Base-by-base conservation (phyloP, 805 yeast species). In the Saturnispora gosingensis region DNA sequence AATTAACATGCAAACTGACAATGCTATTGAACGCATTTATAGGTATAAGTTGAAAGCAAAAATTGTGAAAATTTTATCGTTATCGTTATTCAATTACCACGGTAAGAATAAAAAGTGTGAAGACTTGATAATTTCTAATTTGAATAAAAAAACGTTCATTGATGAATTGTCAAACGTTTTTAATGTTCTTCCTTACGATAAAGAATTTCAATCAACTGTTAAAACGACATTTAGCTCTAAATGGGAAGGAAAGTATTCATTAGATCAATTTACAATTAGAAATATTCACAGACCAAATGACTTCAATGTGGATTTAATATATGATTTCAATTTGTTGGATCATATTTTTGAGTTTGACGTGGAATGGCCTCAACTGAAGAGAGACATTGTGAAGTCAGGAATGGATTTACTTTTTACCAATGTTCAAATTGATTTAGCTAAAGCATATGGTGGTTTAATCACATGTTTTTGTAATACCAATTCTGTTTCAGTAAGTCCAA, bases 361-460 rank as follows among this genome's bases (percentile, higher is more conserved):
- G 1, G 64, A 63, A 13, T 81, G 86, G 85, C 49, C 53, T 1
- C 73, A 74, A 1, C 66, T 77, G 35, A 72, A 81, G 52, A 68
- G 71, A 3, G 77, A 75, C 39, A 73, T 88, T 5, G 65, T 76
- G 2, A 71, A 74, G 1, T 80, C 85, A 1, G 82, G 89, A 54
- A 65, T 81, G 43, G 82, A 83, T 58, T 61, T 81, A 46, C 88
- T 88, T 55, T 75, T 73, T 58, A 74, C 80, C 7, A 74, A 81
- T 40, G 75, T 90, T 1, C 95, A 88, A 59, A 71, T 82, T 15
- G 71, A 78, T 4, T 77, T 85, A 20, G 84, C 88, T 3, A 83
- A 83, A 58, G 77, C 95, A 0, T 81, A 87, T 76, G 89, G 91
- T 47, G 88, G 93, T 1, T 69, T 89, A 34, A 55, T 88, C 22